Evolutionary conservation across 2,329 filamentous ascomycete species (phyloP), one percentile per base, ranked within the genome.

Genomic region (Fusarium setosum): DNA sequence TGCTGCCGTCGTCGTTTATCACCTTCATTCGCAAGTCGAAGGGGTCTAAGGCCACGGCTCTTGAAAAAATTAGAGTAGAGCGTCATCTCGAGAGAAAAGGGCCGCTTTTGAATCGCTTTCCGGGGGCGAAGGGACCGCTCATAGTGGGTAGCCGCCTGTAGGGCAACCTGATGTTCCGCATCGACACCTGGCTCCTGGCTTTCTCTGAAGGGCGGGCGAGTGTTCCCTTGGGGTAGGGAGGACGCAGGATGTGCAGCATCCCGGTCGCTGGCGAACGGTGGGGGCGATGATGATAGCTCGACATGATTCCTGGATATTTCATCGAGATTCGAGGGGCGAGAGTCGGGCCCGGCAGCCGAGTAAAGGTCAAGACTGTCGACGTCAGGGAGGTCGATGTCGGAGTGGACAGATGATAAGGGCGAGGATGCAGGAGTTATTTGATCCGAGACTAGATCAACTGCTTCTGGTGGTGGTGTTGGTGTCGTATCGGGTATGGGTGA

Each of bases 91-190:
- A 88, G 75, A 6, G 84, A 74, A 63, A 88, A 89, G 4, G 86
- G 86, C 41, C 88, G 85, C 68, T 88, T 80, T 69, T 89, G 86
- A 7, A 88, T 88, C 1, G 86, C 86, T 61, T 88, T 89, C 18
- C 86, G 81, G 1, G 85, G 85, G 7, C 86, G 81, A n/a, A 89
- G 75, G 5, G 83, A 86, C 31, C 86, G 81, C 61, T 82, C 79
- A 42, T 79, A 74, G 12, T 75, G 76, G 24, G 78, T 69, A 6
- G 74, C 69, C 12, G 68, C 61, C 53, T 73, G 74, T 29, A 59
- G 62, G 17, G 67, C 69, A 35, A 67, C 66, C 20, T 67, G 69
- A 57, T 35, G 73, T 34, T 74, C 65, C 20, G 21, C 49, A 44
- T 61, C 56, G 12, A 57, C 51, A 8, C 56, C 63, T 12, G 66